phyloP scores from a whole-genome alignment of 2,329 filamentous ascomycete genomes.

The Clonostachys rosea region DNA sequence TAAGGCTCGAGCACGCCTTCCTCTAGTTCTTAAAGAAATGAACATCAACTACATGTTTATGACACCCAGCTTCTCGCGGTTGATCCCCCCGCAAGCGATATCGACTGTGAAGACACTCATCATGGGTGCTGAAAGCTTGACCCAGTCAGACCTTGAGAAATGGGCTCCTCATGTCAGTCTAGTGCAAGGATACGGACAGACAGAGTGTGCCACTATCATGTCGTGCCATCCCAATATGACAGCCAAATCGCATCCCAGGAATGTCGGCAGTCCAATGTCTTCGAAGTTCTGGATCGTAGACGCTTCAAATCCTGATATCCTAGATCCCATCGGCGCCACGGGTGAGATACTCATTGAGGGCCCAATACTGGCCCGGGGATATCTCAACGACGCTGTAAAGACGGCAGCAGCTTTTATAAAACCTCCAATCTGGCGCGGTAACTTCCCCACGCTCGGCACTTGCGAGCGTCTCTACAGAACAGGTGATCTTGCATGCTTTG shows the following conservation, averaged over 20 bases:
- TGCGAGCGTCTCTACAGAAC: constrained; percentile 33
- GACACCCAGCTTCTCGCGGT: constrained; percentile 5
- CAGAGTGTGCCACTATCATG: constrained; percentile 26
- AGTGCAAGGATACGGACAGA: constrained; percentile 32
- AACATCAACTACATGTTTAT: constrained; percentile 10
- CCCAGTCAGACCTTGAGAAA: constrained; percentile 12
- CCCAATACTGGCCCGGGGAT: neutral
- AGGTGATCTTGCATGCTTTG: constrained; percentile 37
- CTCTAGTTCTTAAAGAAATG: constrained; percentile 10
- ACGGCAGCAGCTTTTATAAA: constrained; percentile 4
- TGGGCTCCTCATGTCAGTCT: constrained; percentile 19
- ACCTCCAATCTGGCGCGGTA: neutral
- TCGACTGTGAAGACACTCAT: constrained; percentile 3
- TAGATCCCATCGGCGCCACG: neutral
- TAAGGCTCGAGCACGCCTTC: constrained; percentile 25
- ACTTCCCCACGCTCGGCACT: constrained; percentile 20
- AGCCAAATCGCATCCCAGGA: neutral
- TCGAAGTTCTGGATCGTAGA: constrained; percentile 5
- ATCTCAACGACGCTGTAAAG: neutral
- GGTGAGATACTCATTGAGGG: neutral
- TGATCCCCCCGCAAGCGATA: constrained; percentile 2
- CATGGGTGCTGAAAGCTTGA: constrained; percentile 3
- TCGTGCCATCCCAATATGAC: neutral
- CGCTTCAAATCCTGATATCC: neutral
- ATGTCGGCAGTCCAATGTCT: neutral